phyloP scores from a whole-genome alignment of 805 yeast genomes.

The Yarrowia sp. region DNA sequence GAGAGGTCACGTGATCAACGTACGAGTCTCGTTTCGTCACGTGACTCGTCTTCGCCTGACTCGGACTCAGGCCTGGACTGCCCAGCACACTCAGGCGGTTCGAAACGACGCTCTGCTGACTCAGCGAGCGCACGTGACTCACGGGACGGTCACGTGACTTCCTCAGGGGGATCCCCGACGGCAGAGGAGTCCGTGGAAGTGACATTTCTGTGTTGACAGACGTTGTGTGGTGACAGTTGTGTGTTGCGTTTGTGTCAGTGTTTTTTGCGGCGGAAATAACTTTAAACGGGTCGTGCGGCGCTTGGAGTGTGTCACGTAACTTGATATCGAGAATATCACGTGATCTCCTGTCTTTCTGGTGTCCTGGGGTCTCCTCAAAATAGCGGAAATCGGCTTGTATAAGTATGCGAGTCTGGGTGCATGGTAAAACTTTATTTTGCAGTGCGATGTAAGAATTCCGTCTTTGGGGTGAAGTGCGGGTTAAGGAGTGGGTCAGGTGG shows the following conservation, averaged over 20 bases:
- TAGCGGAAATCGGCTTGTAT: not conserved
- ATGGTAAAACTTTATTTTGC: not conserved
- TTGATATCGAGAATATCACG: not conserved
- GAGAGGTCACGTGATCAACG: not conserved
- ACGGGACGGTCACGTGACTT: not conserved
- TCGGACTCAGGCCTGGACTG: not conserved
- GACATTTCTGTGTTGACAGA: constrained; percentile 12
- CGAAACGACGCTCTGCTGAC: not conserved
- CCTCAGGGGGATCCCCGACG: constrained; percentile 6
- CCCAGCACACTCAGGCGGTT: not conserved
- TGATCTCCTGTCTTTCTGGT: not conserved
- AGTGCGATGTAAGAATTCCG: not conserved
- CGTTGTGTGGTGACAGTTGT: not conserved
- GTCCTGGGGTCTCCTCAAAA: not conserved
- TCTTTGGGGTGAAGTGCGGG: too few relatives aligned
- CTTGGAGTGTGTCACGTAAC: not conserved
- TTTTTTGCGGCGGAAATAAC: too few relatives aligned
- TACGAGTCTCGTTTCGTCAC: too few relatives aligned
- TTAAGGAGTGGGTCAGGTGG: too few relatives aligned
- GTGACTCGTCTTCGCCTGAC: not conserved
- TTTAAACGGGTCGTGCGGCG: not conserved
- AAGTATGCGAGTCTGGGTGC: not conserved
- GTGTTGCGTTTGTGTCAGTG: too few relatives aligned
- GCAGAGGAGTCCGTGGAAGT: constrained; percentile 6
- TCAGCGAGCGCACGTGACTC: not conserved